Conservation (phyloP, 2,329 filamentous ascomycete genomes). For the Coniochaeta hoffmannii region DNA sequence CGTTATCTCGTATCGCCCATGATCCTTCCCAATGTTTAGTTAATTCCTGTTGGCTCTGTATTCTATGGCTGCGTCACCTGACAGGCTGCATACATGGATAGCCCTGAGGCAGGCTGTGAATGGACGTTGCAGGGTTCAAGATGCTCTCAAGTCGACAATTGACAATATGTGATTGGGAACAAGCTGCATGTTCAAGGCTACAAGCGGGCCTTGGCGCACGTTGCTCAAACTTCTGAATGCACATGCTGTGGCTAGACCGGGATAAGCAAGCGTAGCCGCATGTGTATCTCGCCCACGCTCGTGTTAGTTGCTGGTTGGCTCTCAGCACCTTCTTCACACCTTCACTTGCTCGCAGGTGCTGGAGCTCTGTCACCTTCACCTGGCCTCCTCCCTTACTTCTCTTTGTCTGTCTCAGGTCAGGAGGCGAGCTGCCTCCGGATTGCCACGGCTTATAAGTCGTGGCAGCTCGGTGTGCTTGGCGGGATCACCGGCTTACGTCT, state of each 20-base stretch:
- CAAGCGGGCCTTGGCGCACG: conserved; percentile 4
- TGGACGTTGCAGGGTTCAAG: conserved; percentile 9
- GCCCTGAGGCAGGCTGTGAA: conserved; percentile 8
- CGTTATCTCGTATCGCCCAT: conserved; percentile 5
- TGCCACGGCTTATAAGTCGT: neutral
- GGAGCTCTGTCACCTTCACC: neutral
- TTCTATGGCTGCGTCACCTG: conserved; percentile 16
- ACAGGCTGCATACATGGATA: conserved; percentile 15
- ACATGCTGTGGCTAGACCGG: conserved; percentile 1
- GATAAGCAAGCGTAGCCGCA: conserved; percentile 1
- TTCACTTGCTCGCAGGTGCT: neutral
- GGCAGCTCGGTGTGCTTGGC: neutral
- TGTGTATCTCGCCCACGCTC: neutral
- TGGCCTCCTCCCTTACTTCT: neutral
- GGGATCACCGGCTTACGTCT: neutral
- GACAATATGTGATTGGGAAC: conserved; percentile 10
- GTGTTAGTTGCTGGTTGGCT: neutral
- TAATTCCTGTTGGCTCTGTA: neutral
- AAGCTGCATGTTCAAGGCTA: neutral
- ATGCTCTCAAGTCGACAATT: conserved; percentile 2
- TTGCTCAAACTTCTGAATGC: neutral
- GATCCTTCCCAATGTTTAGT: neutral
- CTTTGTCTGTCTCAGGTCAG: neutral
- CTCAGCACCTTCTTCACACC: neutral
- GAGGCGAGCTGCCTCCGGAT: conserved; percentile 1